phyloP scores from a whole-genome alignment of 495 filamentous ascomycete genomes.

The Talaromyces stipitatus region DNA sequence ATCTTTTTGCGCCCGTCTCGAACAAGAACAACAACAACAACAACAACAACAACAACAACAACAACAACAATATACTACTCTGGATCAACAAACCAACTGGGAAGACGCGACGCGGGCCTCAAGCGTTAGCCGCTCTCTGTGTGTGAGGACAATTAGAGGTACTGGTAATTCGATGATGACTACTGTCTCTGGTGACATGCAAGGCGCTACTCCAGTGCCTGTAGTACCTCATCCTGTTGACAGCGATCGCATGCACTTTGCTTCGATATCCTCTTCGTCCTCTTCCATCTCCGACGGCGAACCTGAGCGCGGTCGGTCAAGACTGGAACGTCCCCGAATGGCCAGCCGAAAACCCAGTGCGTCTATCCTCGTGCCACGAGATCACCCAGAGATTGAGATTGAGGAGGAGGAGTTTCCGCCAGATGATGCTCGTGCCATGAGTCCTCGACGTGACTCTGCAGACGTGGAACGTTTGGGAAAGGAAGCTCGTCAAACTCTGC shows the following conservation, averaged over 20 bases:
- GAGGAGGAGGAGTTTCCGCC: slow-evolving; percentile 64
- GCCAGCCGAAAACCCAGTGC: slow-evolving; percentile 66
- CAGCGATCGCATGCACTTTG: slow-evolving; percentile 21
- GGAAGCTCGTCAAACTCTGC: slow-evolving; percentile 61
- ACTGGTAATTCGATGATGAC: slow-evolving; percentile 24
- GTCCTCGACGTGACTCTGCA: slow-evolving; percentile 79
- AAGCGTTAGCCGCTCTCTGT: slow-evolving; percentile 5
- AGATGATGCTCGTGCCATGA: slow-evolving; percentile 90
- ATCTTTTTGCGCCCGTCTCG: too few relatives aligned
- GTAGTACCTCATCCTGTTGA: slow-evolving; percentile 37
- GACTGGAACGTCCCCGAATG: slow-evolving; percentile 43
- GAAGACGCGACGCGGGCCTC: neutral
- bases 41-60: neutral
- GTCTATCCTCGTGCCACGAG: slow-evolving; percentile 72
- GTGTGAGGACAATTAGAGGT: slow-evolving; percentile 1
- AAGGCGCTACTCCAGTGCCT: slow-evolving; percentile 35
- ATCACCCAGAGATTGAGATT: slow-evolving; percentile 60
- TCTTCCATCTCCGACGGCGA: slow-evolving; percentile 40
- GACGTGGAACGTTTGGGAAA: slow-evolving; percentile 80
- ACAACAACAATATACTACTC: neutral
- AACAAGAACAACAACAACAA: too few relatives aligned
- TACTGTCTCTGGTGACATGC: slow-evolving; percentile 28
- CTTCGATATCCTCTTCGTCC: slow-evolving; percentile 32
- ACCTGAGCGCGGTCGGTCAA: slow-evolving; percentile 31
- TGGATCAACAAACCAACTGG: neutral